Evolutionary conservation across 352 stramenopile species (phyloP), one percentile per base, ranked within the genome.

Genomic region (Globisporangium spinosum): DNA sequence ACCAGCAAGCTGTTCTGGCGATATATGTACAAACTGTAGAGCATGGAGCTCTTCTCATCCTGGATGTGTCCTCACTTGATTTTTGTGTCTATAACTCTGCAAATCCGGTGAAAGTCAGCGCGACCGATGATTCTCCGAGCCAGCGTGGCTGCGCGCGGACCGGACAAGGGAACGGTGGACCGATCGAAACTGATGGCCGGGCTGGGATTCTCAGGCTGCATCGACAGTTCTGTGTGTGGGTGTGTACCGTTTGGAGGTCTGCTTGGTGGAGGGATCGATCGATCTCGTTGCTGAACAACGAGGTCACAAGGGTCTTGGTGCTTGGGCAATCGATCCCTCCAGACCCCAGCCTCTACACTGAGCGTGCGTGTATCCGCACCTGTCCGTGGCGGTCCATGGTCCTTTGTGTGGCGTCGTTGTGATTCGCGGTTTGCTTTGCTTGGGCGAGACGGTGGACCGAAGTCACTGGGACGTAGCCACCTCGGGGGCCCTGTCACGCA

Each of bases 91-190:
- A 29, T n/a, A 51, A 51, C 10, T 51, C 43, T 20, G 43, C 43
- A 62, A 62, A 62, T 62, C 56, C 56, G 56, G n/a, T 45, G 32
- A 47, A 62, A 62, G 56, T 62, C 56, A 62, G 54, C 27, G 17
- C 27, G 27, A 20, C n/a, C 6, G n/a, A 34, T n/a, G 8, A 35
- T 27, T 25, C 3, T 60, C 29, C 56, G 56, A 22, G 54, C 54
- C 13, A 20, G 12, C 23, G 15, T 22, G 27, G 23, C 22, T 12
- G 27, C 12, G 12, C 51, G 23, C 15, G 27, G 29, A 60, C 27
- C 27, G 29, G 25, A 60, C n/a, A 55, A 58, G 55, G 45, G 23
- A 57, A 17, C 23, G 34, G 25, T 3, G 5, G 5, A 34, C 20
- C 29, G 27, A 58, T 65, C n/a, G 45, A 65, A 20, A 45, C 47